Conservation (phyloP, 2,329 filamentous ascomycete genomes). For the Apiospora koreana region DNA sequence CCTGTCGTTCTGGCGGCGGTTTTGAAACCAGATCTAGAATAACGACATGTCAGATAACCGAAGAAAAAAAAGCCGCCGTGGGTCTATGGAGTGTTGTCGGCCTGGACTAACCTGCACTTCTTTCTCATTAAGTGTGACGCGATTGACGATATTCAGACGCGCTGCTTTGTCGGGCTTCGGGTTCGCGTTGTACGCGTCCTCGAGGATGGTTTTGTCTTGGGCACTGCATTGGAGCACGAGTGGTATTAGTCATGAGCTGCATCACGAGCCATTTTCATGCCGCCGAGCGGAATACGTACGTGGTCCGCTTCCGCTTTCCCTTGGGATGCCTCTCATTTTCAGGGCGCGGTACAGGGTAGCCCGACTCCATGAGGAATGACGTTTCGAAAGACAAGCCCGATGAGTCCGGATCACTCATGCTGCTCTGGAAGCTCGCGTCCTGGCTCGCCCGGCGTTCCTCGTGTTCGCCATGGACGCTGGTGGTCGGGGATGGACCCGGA, state of each 20-base stretch:
- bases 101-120: slow-evolving; percentile 80
- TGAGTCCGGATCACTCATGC: slow-evolving; percentile 28
- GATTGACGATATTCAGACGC: slow-evolving; percentile 80
- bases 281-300: slow-evolving; percentile 46
- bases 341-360: slow-evolving; percentile 28
- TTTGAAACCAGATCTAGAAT: slow-evolving; percentile 95
- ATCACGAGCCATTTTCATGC: neutral
- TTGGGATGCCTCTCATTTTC: slow-evolving; percentile 51
- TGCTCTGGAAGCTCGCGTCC: slow-evolving; percentile 27
- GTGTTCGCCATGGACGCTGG: slow-evolving; percentile 4
- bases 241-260: slow-evolving; percentile 8
- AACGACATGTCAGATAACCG: slow-evolving; percentile 24
- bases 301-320: slow-evolving; percentile 64
- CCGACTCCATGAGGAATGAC: slow-evolving; percentile 33
- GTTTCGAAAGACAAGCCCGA: slow-evolving; percentile 36
- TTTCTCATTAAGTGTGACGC: slow-evolving; percentile 88
- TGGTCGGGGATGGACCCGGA: slow-evolving; percentile 14
- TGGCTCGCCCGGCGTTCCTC: slow-evolving; percentile 15
- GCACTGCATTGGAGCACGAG: slow-evolving; percentile 52
- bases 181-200: slow-evolving; percentile 81
- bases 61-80: slow-evolving; percentile 8
- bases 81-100: slow-evolving; percentile 15
- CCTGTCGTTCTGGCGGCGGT: slow-evolving; percentile 88
- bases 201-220: slow-evolving; percentile 86
- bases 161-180: slow-evolving; percentile 90